Conservation (phyloP, 495 filamentous ascomycete genomes). For the Terfezia claveryi region DNA sequence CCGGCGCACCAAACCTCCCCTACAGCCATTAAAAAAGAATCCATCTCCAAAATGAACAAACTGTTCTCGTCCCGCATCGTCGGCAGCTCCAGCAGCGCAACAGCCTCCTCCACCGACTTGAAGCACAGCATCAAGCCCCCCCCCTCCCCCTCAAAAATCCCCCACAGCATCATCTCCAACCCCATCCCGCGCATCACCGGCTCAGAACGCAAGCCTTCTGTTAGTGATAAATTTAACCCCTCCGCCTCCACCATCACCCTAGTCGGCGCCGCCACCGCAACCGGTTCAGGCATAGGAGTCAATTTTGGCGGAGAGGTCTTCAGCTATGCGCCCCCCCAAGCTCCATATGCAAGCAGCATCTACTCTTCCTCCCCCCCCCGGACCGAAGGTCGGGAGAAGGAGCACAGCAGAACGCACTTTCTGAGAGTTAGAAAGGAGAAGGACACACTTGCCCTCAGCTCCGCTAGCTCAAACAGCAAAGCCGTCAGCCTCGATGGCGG, state of each 20-base stretch:
- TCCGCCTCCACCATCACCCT: constrained; percentile 7
- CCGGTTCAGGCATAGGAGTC: background rate
- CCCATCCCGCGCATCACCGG: constrained; percentile 7
- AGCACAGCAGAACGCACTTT: constrained; percentile 50
- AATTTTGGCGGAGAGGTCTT: background rate
- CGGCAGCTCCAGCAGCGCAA: no score
- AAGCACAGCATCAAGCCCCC: constrained; percentile 3
- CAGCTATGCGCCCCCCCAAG: constrained; percentile 4
- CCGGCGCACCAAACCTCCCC: constrained; percentile 8
- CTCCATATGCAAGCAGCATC: background rate
- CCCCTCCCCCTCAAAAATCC: constrained; percentile 12
- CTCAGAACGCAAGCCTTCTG: constrained; percentile 11
- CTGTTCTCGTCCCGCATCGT: constrained; percentile 18
- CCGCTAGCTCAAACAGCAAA: constrained; percentile 71
- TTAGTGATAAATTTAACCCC: background rate
- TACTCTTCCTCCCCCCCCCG: constrained; percentile 5
- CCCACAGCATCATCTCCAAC: constrained; percentile 5
- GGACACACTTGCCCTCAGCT: constrained; percentile 59
- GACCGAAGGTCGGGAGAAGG: background rate
- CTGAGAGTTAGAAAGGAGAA: constrained; percentile 82
- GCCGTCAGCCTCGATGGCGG: constrained; percentile 69
- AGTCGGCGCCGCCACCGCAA: constrained; percentile 2
- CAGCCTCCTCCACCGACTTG: constrained; percentile 14
- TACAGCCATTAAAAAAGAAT: constrained; percentile 13
- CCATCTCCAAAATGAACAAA: constrained; percentile 14